Base-by-base conservation (phyloP, 345 rosid species). In the Citrus sp. region DNA sequence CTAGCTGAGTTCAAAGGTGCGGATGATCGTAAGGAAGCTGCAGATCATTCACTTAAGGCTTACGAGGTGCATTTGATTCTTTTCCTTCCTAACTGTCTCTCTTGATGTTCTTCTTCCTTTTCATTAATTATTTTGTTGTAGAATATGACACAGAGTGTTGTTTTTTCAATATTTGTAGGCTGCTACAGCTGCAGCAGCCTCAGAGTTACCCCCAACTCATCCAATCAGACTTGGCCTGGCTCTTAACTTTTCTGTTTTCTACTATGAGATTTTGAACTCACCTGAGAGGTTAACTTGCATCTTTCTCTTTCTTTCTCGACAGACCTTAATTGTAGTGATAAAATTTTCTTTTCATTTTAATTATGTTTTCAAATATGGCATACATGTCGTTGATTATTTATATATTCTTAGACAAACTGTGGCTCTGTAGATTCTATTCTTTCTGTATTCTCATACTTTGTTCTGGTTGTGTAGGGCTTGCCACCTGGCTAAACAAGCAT, bases 161-260 rank as follows among this genome's bases (percentile, higher is more conserved):
- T 9, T 25, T 58, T 68, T 76, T 67, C 49, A 24, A 62, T 62
- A 40, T 51, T 34, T 58, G 80, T 77, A 86, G 91, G 89, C 91
- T 49, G 91, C 91, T 67, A 81, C 82, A 24, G 35, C 82, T 32
- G 58, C 87, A 35, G 97, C 95, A 22, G 72, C 73, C 73, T 77
- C 88, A 19, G 94, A 92, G 64, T 88, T 93, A 78, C 80, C 90
- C 27, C 87, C 95, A 0, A 91, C 95, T 18, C 98, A 94, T 85
- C 95, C 98, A 16, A 91, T 94, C 46, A 88, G 98, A 81, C 88
- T 94, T 80, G 98, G 97, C 49, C 78, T 91, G 84, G 95, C 97
- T 59, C 87, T 94, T 68, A 94, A 92, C 87, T 94, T 92, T 87
- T 92, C 97, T 14, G 97, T 91, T 76, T 94, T 92, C 87, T 91